Evolutionary conservation across 306 rosid genomes (phyloP).

Genomic region (Calophaca sinica): DNA sequence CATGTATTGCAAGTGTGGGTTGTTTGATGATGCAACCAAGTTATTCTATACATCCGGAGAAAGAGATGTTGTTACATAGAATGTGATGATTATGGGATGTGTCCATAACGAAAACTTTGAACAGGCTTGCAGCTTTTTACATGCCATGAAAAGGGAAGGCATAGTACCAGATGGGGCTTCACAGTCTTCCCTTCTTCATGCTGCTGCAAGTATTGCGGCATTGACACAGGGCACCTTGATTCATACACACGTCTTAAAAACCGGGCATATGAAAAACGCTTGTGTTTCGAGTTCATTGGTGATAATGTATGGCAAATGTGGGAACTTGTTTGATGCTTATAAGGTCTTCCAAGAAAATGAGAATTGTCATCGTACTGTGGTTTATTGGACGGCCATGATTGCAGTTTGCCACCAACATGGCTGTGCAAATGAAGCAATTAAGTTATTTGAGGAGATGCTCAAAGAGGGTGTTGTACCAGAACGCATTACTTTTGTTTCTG

Average conservation of each 20-base stretch:
- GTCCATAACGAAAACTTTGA: slow-evolving; percentile 52
- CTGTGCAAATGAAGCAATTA: slow-evolving; percentile 58
- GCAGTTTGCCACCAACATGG: slow-evolving; percentile 73
- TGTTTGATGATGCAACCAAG: slow-evolving; percentile 53
- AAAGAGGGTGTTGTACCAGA: slow-evolving; percentile 58
- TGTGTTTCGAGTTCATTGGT: slow-evolving; percentile 60
- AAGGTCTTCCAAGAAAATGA: slow-evolving; percentile 52
- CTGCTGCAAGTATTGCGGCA: slow-evolving; percentile 61
- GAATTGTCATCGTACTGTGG: slow-evolving; percentile 55
- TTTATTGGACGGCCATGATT: slow-evolving; percentile 76
- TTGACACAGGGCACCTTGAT: slow-evolving; percentile 59
- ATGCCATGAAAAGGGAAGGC: slow-evolving; percentile 60
- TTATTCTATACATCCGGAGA: slow-evolving; percentile 56
- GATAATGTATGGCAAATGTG: slow-evolving; percentile 72
- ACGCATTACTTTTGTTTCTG: slow-evolving; percentile 66
- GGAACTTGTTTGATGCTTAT: slow-evolving; percentile 60
- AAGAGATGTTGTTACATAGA: slow-evolving; percentile 68
- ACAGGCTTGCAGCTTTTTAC: slow-evolving; percentile 59
- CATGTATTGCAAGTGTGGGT: slow-evolving; percentile 63
- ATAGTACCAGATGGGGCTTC: slow-evolving; percentile 62
- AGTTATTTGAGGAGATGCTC: slow-evolving; percentile 65
- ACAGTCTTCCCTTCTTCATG: slow-evolving; percentile 62
- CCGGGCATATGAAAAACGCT: slow-evolving; percentile 53
- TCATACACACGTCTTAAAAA: slow-evolving; percentile 56
- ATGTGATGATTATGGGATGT: slow-evolving; percentile 61